phyloP scores from a whole-genome alignment of 768 basidiomycete species.

The Cystobasidium tubakii region DNA sequence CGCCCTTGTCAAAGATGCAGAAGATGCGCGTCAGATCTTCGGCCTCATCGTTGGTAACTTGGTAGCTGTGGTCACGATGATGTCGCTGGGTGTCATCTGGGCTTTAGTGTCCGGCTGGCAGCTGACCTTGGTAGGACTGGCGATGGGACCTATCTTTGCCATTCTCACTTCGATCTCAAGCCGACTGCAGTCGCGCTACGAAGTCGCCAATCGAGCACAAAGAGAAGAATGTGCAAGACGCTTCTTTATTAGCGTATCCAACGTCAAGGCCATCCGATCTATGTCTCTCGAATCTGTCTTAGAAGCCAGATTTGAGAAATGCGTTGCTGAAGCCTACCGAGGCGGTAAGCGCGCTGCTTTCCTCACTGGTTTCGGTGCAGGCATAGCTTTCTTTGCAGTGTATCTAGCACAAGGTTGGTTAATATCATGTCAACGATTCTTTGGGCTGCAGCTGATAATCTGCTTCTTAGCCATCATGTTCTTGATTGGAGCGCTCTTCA shows the following conservation, averaged over 20 bases:
- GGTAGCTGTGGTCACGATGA: slow-evolving; percentile 71
- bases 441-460: not conserved
- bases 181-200: slow-evolving; percentile 63
- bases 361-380: slow-evolving; percentile 75
- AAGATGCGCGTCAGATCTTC: slow-evolving; percentile 75
- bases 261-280: slow-evolving; percentile 76
- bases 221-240: slow-evolving; percentile 72
- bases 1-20: slow-evolving; percentile 75
- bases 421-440: not conserved
- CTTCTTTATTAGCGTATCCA: slow-evolving; percentile 46
- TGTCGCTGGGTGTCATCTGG: slow-evolving; percentile 78
- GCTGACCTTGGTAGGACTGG: slow-evolving; percentile 80
- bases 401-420: slow-evolving; percentile 67
- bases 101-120: slow-evolving; percentile 84
- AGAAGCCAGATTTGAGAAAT: slow-evolving; percentile 61
- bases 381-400: slow-evolving; percentile 72
- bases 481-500: slow-evolving; percentile 80
- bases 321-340: slow-evolving; percentile 59
- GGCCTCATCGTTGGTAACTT: slow-evolving; percentile 66
- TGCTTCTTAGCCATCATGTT: slow-evolving; percentile 66
- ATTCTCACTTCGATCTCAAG: slow-evolving; percentile 68
- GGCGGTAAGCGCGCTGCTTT: slow-evolving; percentile 76
- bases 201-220: slow-evolving; percentile 74
- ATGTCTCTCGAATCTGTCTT: slow-evolving; percentile 78
- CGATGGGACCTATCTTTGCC: slow-evolving; percentile 76